phyloP scores from a whole-genome alignment of 2,329 filamentous ascomycete genomes.

The Sporothrix humicola region DNA sequence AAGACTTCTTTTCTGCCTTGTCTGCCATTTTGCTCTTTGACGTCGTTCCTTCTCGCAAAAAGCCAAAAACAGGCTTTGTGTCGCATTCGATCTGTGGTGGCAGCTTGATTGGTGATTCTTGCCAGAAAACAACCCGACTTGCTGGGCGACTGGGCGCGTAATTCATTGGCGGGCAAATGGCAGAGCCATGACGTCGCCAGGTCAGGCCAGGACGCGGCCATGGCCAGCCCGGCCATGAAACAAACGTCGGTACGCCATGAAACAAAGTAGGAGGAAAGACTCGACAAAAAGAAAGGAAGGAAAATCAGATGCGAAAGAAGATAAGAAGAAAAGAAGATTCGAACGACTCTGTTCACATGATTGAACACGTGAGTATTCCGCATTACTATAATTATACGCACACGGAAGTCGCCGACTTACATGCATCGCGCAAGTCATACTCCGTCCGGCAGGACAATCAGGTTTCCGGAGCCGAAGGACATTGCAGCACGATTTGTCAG shows the following conservation, averaged over 20 bases:
- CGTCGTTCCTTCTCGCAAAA: neutral
- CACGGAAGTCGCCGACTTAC: neutral
- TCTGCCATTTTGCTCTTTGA: neutral
- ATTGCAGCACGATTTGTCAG: neutral
- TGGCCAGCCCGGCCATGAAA: neutral
- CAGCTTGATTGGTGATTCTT: constrained; percentile 18
- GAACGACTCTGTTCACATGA: neutral
- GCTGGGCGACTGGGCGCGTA: constrained; percentile 23
- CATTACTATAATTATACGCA: neutral
- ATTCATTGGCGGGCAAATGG: constrained; percentile 16
- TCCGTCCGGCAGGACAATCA: neutral
- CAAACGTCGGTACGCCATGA: neutral
- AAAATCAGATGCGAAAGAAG: neutral
- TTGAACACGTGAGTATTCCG: neutral
- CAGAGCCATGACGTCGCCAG: constrained; percentile 1
- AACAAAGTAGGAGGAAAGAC: no score
- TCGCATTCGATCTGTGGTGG: neutral
- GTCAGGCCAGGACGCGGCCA: neutral
- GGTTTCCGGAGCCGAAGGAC: neutral
- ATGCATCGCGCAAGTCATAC: no score
- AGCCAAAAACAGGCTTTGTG: constrained; percentile 24
- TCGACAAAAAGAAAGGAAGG: neutral
- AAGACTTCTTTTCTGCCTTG: neutral
- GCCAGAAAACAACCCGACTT: neutral
- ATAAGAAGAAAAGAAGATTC: neutral